Conservation (phyloP, 2,329 filamentous ascomycete species). For the Penicillium sp. region DNA sequence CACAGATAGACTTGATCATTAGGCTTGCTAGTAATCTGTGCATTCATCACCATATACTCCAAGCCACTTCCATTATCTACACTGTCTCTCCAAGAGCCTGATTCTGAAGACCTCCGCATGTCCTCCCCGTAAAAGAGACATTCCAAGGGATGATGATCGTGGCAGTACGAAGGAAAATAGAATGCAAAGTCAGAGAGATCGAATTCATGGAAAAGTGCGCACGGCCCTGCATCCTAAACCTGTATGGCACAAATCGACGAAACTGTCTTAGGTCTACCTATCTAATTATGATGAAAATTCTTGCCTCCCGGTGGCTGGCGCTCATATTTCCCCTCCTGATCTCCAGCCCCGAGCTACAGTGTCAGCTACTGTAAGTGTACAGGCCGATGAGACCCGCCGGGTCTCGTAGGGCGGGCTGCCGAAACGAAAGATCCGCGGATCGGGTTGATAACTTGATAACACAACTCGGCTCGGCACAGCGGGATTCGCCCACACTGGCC, state of each 20-base stretch:
- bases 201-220: no score
- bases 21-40: no score
- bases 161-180: no score
- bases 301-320: background rate
- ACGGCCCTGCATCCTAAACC: no score
- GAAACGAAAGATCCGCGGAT: background rate
- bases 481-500: constrained; percentile 1
- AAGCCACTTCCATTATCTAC: no score
- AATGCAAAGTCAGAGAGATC: no score
- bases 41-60: no score
- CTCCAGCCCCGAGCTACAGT: background rate
- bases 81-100: no score
- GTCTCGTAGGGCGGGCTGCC: background rate
- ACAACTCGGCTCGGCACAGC: constrained; percentile 16
- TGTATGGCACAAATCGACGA: no score
- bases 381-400: background rate
- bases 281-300: background rate
- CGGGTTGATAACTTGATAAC: background rate
- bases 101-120: background rate
- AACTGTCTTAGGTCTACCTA: no score
- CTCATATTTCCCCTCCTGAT: background rate
- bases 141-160: background rate
- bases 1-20: no score
- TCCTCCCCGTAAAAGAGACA: background rate
- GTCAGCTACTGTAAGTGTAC: no score